A percentile compares a stretch with the other conserved stretches of the same genome.
These are phyloP conservation scores for Metschnikowia matae DNA, from an alignment of 805 yeast genomes.

Conservation along the genomic window DNA sequence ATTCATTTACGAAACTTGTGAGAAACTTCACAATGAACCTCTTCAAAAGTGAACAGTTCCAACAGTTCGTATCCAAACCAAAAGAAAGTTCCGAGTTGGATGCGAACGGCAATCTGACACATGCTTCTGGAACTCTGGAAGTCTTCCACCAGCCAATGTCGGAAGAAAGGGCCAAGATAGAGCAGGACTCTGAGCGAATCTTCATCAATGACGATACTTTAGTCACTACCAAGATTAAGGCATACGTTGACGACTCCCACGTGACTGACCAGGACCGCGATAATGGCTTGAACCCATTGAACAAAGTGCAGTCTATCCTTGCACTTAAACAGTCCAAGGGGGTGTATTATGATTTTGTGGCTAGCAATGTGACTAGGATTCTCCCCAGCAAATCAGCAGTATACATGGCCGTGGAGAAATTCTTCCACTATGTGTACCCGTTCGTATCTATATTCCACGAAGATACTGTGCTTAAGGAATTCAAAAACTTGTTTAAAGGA, in stretches of 20 bases:
- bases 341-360: slow-evolving; percentile 27
- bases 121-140: neutral
- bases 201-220: slow-evolving; percentile 27
- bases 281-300: slow-evolving; percentile 7
- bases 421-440: slow-evolving; percentile 38
- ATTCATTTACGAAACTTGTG: slow-evolving; percentile 35
- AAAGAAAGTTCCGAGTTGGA: neutral
- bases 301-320: slow-evolving; percentile 20
- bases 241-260: neutral
- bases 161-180: neutral
- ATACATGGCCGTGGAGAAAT: slow-evolving; percentile 27
- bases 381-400: slow-evolving; percentile 28
- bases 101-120: neutral
- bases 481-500: slow-evolving; percentile 19
- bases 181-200: slow-evolving; percentile 13
- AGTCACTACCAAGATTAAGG: slow-evolving; percentile 25
- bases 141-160: neutral
- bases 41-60: slow-evolving; percentile 32
- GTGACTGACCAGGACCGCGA: slow-evolving; percentile 4
- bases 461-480: slow-evolving; percentile 22
- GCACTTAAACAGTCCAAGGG: slow-evolving; percentile 18
- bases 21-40: slow-evolving; percentile 33
- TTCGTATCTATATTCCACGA: slow-evolving; percentile 37
- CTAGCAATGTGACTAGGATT: slow-evolving; percentile 24
- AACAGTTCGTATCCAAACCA: slow-evolving; percentile 24